Base-by-base conservation (phyloP, 2,329 filamentous ascomycete genomes). In the Calonectria henricotiae region DNA sequence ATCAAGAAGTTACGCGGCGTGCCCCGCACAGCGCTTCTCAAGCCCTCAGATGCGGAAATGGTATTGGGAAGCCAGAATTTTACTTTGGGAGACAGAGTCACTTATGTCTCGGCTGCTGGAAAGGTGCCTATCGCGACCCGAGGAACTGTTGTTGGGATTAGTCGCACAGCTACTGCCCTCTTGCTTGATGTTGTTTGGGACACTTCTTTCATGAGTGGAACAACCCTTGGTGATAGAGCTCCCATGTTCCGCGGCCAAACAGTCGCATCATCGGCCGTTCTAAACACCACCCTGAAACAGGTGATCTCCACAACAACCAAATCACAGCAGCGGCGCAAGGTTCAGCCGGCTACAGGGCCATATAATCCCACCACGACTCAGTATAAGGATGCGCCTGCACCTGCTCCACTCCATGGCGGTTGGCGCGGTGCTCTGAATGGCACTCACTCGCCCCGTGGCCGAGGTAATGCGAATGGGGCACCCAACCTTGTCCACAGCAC, bases 41-140 rank as follows among this genome's bases (percentile, higher is more conserved):
- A 97, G 80, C 97, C 97, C n/a, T 89, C 92, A 1, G 96, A 99
- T 83, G 95, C 95, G n/a, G 95, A 98, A 82, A 94, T 98, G 80
- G 92, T 95, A 64, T 89, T 98, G 46, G 92, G 94, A 67, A 93
- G 93, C 80, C 97, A 99, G 81, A 88, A 83, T 23, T 99, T 98
- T 82, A 83, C 84, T 66, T 88, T 99, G 37, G 96, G 96, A 65
- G 95, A 99, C 82, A 93, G 97, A 25, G 90, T 99, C 27, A 94
- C 97, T 46, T 99, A 98, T 81, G 94, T 95, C 9, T 93, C 95
- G 77, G 94, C 96, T 75, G 94, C 95, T 66, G 96, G 96, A 74
- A 96, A 98, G 79, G 96, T 99, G 1, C 96, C 96, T 1, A 97
- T 99, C 77, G 95, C 93, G 41, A 93, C 93, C 64, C 91, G 93